A percentile compares a stretch with the other conserved stretches of the same genome.
These are phyloP conservation scores for Amoeboaphelidium protococcarum DNA, from an alignment of 371 early-diverging fungal species.

Conservation along the genomic window DNA sequence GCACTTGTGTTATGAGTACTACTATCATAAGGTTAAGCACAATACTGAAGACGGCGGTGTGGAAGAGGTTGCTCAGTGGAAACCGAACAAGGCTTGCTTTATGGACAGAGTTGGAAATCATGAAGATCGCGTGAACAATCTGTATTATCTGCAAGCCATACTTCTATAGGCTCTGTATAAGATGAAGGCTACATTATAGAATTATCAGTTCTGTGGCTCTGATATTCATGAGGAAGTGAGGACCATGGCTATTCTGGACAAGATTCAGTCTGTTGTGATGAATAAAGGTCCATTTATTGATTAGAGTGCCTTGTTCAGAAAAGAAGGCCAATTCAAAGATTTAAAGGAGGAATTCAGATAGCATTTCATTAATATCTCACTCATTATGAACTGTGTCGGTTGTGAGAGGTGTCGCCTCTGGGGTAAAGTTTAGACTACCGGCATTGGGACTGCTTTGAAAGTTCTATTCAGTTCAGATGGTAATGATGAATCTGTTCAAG, in stretches of 20 bases:
- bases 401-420: slow-evolving; percentile 95
- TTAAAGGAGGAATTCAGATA: slow-evolving; percentile 58
- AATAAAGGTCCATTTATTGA: slow-evolving; percentile 5
- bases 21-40: neutral
- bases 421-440: slow-evolving; percentile 53
- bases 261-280: slow-evolving; percentile 2
- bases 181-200: slow-evolving; percentile 39
- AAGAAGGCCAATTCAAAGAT: slow-evolving; percentile 15
- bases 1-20: slow-evolving; percentile 65
- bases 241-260: slow-evolving; percentile 11
- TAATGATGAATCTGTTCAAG: slow-evolving; percentile 5
- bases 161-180: slow-evolving; percentile 56
- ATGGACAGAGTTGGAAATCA: slow-evolving; percentile 51
- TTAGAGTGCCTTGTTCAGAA: slow-evolving; percentile 4
- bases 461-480: slow-evolving; percentile 68
- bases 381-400: slow-evolving; percentile 91
- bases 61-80: slow-evolving; percentile 58
- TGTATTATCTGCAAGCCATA: slow-evolving; percentile 70
- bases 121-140: slow-evolving; percentile 75
- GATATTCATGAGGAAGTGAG: slow-evolving; percentile 22
- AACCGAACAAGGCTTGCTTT: slow-evolving; percentile 73
- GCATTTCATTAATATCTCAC: slow-evolving; percentile 78
- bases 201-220: slow-evolving; percentile 35
- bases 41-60: slow-evolving; percentile 34
- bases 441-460: slow-evolving; percentile 75